Conservation (phyloP, 2,329 filamentous ascomycete genomes). For the Phialocephala subalpina region DNA sequence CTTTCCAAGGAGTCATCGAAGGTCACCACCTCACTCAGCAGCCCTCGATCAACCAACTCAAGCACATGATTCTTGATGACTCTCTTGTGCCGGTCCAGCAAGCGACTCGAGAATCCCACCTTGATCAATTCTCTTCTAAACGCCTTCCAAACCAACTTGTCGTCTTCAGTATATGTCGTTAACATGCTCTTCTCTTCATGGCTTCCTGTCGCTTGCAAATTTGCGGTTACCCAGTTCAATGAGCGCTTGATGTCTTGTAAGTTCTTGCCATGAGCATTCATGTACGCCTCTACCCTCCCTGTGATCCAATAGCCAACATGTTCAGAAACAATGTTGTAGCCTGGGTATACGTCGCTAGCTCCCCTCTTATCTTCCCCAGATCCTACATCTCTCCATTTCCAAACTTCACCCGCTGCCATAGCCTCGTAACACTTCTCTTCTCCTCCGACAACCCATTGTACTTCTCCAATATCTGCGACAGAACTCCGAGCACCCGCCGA, state of each 20-base stretch:
- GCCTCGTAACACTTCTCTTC: conserved; percentile 26
- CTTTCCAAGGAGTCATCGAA: conserved; percentile 6
- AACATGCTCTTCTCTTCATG: conserved; percentile 29
- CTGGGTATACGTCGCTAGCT: conserved; percentile 30
- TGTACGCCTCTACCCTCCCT: conserved; percentile 28
- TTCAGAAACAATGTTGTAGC: conserved; percentile 27
- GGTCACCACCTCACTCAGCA: conserved; percentile 22
- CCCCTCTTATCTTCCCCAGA: conserved; percentile 23
- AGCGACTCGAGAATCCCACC: conserved; percentile 62
- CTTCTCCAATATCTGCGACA: conserved; percentile 20
- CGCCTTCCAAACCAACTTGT: conserved; percentile 61
- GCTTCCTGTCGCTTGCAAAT: conserved; percentile 16
- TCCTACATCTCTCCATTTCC: conserved; percentile 34
- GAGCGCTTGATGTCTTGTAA: conserved; percentile 23
- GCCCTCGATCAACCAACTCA: conserved; percentile 33
- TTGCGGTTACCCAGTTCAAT: conserved; percentile 27
- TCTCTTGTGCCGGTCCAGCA: conserved; percentile 61
- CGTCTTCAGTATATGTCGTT: conserved; percentile 45
- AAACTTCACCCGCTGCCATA: conserved; percentile 29
- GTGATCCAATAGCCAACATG: conserved; percentile 22
- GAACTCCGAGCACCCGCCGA: conserved; percentile 11
- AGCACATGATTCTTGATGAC: conserved; percentile 34
- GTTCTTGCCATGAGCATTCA: conserved; percentile 28
- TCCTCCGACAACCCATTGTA: conserved; percentile 30
- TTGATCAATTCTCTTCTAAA: conserved; percentile 62